These are phyloP conservation scores for Colletotrichum sp. DNA, from an alignment of 2,329 filamentous ascomycete genomes.

Conservation along the genomic window DNA sequence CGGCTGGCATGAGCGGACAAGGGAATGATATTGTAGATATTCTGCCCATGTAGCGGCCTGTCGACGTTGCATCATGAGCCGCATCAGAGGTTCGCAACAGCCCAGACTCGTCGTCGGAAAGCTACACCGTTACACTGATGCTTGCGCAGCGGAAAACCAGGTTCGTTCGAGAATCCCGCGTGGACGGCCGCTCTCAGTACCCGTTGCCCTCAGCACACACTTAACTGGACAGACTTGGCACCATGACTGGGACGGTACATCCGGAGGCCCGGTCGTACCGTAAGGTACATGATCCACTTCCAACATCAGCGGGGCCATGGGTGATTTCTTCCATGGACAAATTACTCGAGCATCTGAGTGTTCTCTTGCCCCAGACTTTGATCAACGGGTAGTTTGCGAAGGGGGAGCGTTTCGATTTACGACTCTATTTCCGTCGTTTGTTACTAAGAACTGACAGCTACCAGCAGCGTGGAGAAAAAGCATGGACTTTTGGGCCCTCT, in stretches of 20 bases:
- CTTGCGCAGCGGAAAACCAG: not conserved
- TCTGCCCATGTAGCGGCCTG: not conserved
- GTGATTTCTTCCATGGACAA: not conserved
- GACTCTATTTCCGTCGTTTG: not conserved
- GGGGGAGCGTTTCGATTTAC: not conserved
- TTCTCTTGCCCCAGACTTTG: not conserved
- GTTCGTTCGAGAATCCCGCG: not conserved
- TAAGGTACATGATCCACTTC: not conserved
- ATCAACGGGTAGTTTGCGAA: not conserved
- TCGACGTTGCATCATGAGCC: not conserved
- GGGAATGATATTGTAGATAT: not conserved
- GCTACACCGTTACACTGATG: not conserved
- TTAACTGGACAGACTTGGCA: not conserved
- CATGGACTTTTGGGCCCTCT: not conserved
- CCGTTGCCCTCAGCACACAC: not conserved
- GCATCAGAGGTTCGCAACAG: not conserved
- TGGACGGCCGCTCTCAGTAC: not conserved
- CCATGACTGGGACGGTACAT: conserved; percentile 1
- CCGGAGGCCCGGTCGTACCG: conserved; percentile 5
- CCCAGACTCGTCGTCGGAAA: not conserved
- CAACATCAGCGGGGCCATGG: not conserved
- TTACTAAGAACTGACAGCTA: not conserved
- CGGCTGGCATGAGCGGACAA: not conserved
- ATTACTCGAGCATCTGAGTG: not conserved
- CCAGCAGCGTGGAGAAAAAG: not conserved